Conservation (phyloP, 2,329 filamentous ascomycete species). For the Trichoderma atroviride region DNA sequence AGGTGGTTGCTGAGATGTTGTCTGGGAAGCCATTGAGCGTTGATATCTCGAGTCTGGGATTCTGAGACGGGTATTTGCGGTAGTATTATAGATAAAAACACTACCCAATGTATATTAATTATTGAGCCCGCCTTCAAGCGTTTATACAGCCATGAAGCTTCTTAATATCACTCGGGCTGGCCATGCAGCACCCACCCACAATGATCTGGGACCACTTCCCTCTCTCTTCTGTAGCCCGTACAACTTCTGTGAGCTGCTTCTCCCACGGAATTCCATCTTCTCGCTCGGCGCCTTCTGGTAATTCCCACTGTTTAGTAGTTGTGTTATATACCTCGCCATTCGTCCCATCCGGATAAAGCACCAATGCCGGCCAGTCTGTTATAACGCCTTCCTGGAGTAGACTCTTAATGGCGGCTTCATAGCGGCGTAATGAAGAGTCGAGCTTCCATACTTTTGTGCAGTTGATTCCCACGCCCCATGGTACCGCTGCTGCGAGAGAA, state of each 20-base stretch:
- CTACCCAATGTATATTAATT: neutral
- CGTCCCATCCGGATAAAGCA: constrained; percentile 71
- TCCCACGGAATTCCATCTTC: constrained; percentile 49
- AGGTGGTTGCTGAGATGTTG: constrained; percentile 71
- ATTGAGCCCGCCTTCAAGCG: neutral
- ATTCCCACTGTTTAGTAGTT: constrained; percentile 61
- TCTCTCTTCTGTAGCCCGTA: constrained; percentile 41
- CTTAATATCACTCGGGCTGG: constrained; percentile 43
- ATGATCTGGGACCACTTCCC: constrained; percentile 51
- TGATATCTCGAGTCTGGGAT: constrained; percentile 49
- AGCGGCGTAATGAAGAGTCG: constrained; percentile 55
- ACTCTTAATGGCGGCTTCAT: constrained; percentile 51
- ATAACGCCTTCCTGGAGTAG: constrained; percentile 43
- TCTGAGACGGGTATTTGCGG: neutral
- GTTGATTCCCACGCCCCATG: constrained; percentile 69
- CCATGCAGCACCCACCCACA: constrained; percentile 58
- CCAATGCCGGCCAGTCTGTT: constrained; percentile 53
- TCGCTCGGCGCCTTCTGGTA: constrained; percentile 35
- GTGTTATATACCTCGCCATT: constrained; percentile 70
- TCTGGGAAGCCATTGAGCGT: constrained; percentile 60
- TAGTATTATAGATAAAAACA: neutral
- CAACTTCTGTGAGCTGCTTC: constrained; percentile 46
- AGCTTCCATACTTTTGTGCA: constrained; percentile 69
- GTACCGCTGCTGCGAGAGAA: constrained; percentile 36
- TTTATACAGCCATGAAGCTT: constrained; percentile 32